Percentiles rank a stretch among this genome's conserved stretches.
phyloP scores from a whole-genome alignment of 1,139 yeast species.

The Pichia inconspicua region DNA sequence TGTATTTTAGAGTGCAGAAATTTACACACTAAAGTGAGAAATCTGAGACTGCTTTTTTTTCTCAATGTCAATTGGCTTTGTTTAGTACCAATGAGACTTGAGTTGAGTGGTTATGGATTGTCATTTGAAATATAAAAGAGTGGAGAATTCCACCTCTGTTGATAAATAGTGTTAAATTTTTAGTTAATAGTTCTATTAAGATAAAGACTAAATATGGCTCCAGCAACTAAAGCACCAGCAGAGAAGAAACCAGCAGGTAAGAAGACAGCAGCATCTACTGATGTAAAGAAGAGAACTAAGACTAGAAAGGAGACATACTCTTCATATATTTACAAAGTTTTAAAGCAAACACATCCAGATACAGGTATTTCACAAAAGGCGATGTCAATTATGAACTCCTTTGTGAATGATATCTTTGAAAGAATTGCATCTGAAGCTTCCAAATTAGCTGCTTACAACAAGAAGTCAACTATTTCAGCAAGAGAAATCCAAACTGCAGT shows the following conservation, averaged over 20 bases:
- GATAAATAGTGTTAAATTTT: too few species aligned
- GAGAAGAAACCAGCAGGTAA: conserved; percentile 96
- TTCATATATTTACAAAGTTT: conserved; percentile 96
- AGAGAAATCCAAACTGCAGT: conserved; percentile 99
- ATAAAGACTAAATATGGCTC: conserved; percentile 59
- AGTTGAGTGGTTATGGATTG: not conserved
- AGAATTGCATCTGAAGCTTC: conserved; percentile 98
- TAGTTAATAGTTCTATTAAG: too few species aligned
- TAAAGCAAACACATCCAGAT: conserved; percentile 98
- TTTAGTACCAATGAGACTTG: not conserved
- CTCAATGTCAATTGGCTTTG: not conserved
- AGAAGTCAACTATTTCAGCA: conserved; percentile 97
- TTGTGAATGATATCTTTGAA: conserved; percentile 92
- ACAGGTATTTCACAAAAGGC: conserved; percentile 99
- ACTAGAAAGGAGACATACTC: conserved; percentile 98
- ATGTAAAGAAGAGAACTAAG: conserved; percentile 90
- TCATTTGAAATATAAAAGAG: not conserved
- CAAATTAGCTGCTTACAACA: conserved; percentile 98
- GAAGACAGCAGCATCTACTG: conserved; percentile 78
- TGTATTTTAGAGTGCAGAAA: not conserved
- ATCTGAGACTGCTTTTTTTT: not conserved
- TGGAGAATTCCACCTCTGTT: not conserved
- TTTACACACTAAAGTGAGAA: not conserved
- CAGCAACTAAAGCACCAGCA: conserved; percentile 98
- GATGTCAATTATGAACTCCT: conserved; percentile 98